A percentile compares a stretch with the other conserved stretches of the same genome.
These are phyloP conservation scores for Apophysomyces elegans DNA, from an alignment of 371 early-diverging fungal species.

Conservation along the genomic window DNA sequence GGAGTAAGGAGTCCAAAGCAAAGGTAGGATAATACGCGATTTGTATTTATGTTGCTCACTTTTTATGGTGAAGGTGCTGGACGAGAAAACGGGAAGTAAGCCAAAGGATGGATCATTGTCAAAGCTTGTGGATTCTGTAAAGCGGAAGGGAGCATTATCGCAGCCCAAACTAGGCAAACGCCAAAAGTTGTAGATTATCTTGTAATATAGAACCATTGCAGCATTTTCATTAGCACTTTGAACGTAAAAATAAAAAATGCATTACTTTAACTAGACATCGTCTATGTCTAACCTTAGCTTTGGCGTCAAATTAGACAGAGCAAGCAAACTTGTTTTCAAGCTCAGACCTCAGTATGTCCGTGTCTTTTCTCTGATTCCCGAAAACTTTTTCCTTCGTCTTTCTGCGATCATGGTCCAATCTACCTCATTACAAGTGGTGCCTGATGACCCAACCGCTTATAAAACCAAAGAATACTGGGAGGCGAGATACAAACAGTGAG, in stretches of 20 bases:
- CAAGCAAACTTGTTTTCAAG: no score
- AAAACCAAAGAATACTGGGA: conserved; percentile 72
- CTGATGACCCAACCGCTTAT: conserved; percentile 69
- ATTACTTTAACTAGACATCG: no score
- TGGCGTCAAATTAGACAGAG: no score
- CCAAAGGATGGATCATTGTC: conserved; percentile 49
- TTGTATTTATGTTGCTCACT: not conserved
- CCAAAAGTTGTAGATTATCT: conserved; percentile 35
- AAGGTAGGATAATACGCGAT: conserved; percentile 13
- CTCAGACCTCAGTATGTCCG: no score
- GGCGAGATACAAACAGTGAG: conserved; percentile 48
- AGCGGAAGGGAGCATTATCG: conserved; percentile 61
- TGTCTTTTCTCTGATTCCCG: no score
- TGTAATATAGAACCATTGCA: conserved; percentile 7
- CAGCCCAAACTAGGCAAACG: conserved; percentile 43
- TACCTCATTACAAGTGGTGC: conserved; percentile 55
- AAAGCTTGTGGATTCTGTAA: conserved; percentile 59
- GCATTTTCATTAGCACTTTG: conserved; percentile 8
- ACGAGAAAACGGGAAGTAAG: conserved; percentile 10
- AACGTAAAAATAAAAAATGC: no score
- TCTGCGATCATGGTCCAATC: conserved; percentile 39
- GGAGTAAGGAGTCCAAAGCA: conserved; percentile 36
- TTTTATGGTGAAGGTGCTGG: not conserved
- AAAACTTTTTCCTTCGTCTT: no score
- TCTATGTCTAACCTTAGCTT: no score